Evolutionary conservation across 164 flowering plant species (phyloP), one percentile per base, ranked within the genome.

Genomic region (Aristolochia fimbriata): DNA sequence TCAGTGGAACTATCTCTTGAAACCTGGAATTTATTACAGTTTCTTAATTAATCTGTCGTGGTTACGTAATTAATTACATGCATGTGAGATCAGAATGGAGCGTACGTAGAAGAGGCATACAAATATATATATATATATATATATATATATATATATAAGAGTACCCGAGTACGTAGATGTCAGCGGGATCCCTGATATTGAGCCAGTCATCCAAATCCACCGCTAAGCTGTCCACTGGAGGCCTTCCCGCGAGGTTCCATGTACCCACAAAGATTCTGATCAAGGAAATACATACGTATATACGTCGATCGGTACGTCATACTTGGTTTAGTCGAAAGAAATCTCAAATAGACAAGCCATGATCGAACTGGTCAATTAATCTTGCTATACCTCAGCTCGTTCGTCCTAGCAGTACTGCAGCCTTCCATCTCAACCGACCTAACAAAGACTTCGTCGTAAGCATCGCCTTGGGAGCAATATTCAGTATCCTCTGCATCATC

Each of bases 191-290:
- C 62, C 76, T 75, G 30, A 77, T 81, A 73, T 85, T 82, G 60
- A 88, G 68, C 90, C 92, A 88, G 33, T 88, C 90, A 16, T 81
- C 90, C 64, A 88, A 73, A 70, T 84, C 94, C 6, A 68, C 83
- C 5, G 76, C 83, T 70, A 85, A 73, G 74, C 86, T 79, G 24
- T 83, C 87, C 7, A 73, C 70, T 15, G 90, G 90, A 59, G 86
- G 77, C 65, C 78, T 80, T 66, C 96, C 96, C n/a, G 85, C 92
- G 41, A 88, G 88, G 74, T 88, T 85, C 92, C 96, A 88, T 51
- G 92, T 81, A 15, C 87, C 92, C 59, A 84, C 88, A 66, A 88
- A 83, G 41, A 85, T 65, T 67, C 92, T 88, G 64, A 37, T 55
- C 47, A 24, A 1, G 6, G 37, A 66, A 52, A 56, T 33, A 54